Conservation (phyloP, 108 stramenopile species). For the Cyclostephanos invisitatus region DNA sequence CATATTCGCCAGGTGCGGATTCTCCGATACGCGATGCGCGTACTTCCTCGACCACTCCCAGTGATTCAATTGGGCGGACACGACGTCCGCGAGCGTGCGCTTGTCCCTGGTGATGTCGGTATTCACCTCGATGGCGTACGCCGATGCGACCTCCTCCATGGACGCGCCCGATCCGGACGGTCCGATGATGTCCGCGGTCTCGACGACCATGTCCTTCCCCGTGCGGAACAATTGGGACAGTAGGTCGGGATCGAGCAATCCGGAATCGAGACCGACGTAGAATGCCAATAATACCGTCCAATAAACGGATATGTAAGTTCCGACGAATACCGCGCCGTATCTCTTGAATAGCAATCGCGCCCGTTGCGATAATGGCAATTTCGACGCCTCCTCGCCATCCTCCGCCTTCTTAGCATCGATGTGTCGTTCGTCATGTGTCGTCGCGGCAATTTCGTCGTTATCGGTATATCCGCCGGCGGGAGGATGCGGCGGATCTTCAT, state of each 20-base stretch:
- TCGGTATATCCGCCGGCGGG: too few relatives aligned
- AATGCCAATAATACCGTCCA: constrained; percentile 56
- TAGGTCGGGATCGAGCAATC: constrained; percentile 71
- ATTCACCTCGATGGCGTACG: constrained; percentile 35
- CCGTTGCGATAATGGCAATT: constrained; percentile 21
- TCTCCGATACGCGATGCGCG: constrained; percentile 62
- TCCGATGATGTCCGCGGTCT: constrained; percentile 46
- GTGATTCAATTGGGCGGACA: constrained; percentile 60
- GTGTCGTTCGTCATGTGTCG: too few relatives aligned
- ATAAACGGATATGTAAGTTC: constrained; percentile 72
- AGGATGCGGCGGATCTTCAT: too few relatives aligned
- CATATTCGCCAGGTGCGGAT: constrained; percentile 86
- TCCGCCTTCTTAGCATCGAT: too few relatives aligned
- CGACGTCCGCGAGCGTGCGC: constrained; percentile 60
- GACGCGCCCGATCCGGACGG: constrained; percentile 39
- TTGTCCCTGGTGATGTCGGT: constrained; percentile 53
- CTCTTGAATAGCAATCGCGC: constrained; percentile 36
- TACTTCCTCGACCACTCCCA: constrained; percentile 66
- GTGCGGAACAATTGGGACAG: constrained; percentile 49
- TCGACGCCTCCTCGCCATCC: too few relatives aligned
- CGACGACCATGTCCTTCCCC: constrained; percentile 44
- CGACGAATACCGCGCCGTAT: constrained; percentile 75
- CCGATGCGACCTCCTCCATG: constrained; percentile 50
- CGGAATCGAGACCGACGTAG: constrained; percentile 69
- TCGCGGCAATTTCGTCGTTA: too few relatives aligned